These are phyloP conservation scores for Phytophthora macrochlamydospora DNA, from an alignment of 352 stramenopile genomes.

Conservation along the genomic window DNA sequence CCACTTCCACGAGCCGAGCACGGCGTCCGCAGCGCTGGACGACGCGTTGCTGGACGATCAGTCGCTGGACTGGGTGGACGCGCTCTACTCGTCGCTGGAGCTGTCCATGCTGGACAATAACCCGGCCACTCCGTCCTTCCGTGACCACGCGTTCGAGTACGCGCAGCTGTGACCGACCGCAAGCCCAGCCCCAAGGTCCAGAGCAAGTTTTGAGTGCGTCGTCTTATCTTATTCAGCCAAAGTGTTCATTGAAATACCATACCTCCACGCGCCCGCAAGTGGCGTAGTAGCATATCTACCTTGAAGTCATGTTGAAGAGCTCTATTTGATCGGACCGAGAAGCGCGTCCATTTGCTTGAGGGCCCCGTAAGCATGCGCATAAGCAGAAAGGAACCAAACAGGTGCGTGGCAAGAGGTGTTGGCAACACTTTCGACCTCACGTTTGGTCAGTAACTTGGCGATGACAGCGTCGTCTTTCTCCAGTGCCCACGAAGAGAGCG, in stretches of 20 bases:
- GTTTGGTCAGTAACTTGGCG: not conserved
- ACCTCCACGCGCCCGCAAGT: not conserved
- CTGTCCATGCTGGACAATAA: slow-evolving; percentile 15
- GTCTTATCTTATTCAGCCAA: slow-evolving; percentile 26
- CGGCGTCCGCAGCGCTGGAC: not conserved
- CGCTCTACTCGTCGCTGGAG: slow-evolving; percentile 55
- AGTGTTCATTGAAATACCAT: not conserved
- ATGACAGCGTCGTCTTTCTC: not conserved
- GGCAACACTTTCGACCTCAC: not conserved
- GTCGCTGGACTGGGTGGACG: slow-evolving; percentile 59
- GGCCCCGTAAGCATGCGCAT: not conserved
- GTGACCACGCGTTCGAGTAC: slow-evolving; percentile 38
- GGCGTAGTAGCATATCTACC: not conserved
- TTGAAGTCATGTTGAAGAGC: no score
- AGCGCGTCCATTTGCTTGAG: not conserved
- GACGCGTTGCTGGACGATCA: slow-evolving; percentile 28
- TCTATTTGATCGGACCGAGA: no score
- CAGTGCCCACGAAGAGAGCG: not conserved
- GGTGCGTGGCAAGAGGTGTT: not conserved
- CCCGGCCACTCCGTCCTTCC: slow-evolving; percentile 26
- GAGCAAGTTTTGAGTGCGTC: slow-evolving; percentile 23
- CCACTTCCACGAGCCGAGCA: slow-evolving; percentile 19
- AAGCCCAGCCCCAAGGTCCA: not conserved
- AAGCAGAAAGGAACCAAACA: not conserved
- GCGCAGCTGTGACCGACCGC: slow-evolving; percentile 20